Evolutionary conservation across 1,284 basidiomycete genomes (phyloP).

Genomic region (Fomitopsis betulina): DNA sequence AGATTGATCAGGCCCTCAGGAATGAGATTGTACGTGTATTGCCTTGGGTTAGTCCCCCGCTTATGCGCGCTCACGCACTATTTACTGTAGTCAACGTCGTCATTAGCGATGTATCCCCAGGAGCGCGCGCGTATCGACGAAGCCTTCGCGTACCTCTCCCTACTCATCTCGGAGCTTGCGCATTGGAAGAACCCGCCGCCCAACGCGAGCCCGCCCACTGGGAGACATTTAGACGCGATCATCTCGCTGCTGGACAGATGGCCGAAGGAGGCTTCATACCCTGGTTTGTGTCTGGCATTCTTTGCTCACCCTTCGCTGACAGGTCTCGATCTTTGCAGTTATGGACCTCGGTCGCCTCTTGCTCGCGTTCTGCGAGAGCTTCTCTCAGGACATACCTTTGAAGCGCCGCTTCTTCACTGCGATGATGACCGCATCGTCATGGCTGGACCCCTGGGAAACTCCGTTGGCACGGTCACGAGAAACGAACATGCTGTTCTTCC

Average conservation of each 20-base stretch:
- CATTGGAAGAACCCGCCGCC: conserved; percentile 23
- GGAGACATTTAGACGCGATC: conserved; percentile 58
- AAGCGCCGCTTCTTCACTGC: conserved; percentile 53
- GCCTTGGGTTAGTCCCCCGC: background rate
- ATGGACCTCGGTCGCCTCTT: conserved; percentile 85
- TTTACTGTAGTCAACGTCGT: conserved; percentile 52
- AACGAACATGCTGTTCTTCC: conserved; percentile 82
- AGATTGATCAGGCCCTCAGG: conserved; percentile 73
- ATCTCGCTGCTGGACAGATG: conserved; percentile 71
- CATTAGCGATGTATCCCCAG: conserved; percentile 64
- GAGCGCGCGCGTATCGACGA: conserved; percentile 65
- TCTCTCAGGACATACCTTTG: conserved; percentile 41
- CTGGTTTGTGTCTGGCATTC: conserved; percentile 44
- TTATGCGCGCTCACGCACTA: background rate
- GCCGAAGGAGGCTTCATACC: conserved; percentile 80
- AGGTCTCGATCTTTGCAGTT: conserved; percentile 42
- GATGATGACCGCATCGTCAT: conserved; percentile 69
- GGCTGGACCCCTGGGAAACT: conserved; percentile 49
- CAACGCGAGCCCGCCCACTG: conserved; percentile 27
- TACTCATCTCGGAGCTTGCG: conserved; percentile 36
- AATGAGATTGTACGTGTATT: conserved; percentile 54
- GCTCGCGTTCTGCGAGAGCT: conserved; percentile 58
- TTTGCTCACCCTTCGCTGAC: background rate
- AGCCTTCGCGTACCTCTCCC: conserved; percentile 59
- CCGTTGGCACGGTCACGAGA: conserved; percentile 69